Conservation (phyloP, 495 filamentous ascomycete genomes). For the Penicillium canescens region DNA sequence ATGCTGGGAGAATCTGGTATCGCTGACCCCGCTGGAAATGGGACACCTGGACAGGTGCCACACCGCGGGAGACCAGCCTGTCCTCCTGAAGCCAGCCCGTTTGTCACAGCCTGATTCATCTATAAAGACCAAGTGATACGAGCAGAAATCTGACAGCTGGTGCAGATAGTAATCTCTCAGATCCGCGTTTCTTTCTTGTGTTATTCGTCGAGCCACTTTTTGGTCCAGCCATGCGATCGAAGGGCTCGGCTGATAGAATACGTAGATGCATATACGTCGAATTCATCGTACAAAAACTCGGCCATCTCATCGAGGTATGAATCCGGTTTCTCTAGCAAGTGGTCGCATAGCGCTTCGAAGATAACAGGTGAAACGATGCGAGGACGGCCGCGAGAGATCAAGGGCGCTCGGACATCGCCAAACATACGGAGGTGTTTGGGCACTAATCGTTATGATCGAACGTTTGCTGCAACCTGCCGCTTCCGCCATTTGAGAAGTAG, state of each 20-base stretch:
- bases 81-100: background rate
- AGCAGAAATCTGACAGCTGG: background rate
- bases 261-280: too few relatives aligned
- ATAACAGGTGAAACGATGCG: too few relatives aligned
- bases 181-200: background rate
- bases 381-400: too few relatives aligned
- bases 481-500: conserved; percentile 10
- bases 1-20: background rate
- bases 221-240: background rate
- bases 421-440: background rate
- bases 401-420: conserved; percentile 1
- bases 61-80: background rate
- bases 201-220: background rate
- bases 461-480: conserved; percentile 7
- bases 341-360: too few relatives aligned
- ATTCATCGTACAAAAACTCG: too few relatives aligned
- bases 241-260: too few relatives aligned
- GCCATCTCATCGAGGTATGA: too few relatives aligned
- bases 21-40: background rate
- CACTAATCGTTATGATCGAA: conserved; percentile 1
- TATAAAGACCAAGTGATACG: conserved; percentile 1
- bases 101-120: conserved; percentile 7
- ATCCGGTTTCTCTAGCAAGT: too few relatives aligned
- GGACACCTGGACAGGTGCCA: background rate
- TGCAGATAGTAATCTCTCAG: background rate